These are phyloP conservation scores for Fusarium dlaminii DNA, from an alignment of 2,329 filamentous ascomycete species.

Conservation along the genomic window DNA sequence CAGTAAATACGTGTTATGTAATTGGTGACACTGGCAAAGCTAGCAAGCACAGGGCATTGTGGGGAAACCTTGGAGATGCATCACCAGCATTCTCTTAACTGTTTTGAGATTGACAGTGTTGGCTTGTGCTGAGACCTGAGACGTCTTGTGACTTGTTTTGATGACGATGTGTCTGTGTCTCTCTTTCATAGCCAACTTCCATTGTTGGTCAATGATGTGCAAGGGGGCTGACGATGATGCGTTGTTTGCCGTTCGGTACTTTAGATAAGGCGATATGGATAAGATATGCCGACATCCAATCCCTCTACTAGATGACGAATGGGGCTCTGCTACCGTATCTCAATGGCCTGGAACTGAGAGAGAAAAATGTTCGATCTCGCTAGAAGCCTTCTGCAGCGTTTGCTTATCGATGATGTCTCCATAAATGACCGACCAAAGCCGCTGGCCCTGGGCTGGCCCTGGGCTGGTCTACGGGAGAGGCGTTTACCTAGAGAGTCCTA, in stretches of 20 bases:
- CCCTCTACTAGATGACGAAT: not conserved
- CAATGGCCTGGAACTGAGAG: not conserved
- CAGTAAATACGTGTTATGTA: conserved; percentile 32
- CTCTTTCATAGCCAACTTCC: not conserved
- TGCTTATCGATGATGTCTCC: conserved; percentile 29
- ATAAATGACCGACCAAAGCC: conserved; percentile 37
- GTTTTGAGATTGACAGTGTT: conserved; percentile 5
- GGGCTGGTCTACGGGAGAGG: conserved; percentile 25
- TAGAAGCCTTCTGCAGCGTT: conserved; percentile 19
- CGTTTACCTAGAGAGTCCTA: conserved; percentile 29
- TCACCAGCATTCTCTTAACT: conserved; percentile 24
- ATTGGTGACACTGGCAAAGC: conserved; percentile 15
- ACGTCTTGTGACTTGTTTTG: conserved; percentile 16
- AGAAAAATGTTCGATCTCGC: conserved; percentile 22
- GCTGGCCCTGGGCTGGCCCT: conserved; percentile 23
- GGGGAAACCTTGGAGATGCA: conserved; percentile 33
- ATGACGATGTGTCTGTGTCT: conserved; percentile 7
- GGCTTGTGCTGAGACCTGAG: conserved; percentile 10
- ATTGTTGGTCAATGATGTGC: conserved; percentile 5
- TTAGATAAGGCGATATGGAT: conserved; percentile 17
- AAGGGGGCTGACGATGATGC: not conserved
- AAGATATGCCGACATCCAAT: conserved; percentile 26
- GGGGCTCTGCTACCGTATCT: conserved; percentile 30
- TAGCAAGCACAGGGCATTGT: conserved; percentile 25
- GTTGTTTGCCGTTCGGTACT: conserved; percentile 7